Conservation (phyloP, 306 rosid genomes). For the Psophocarpus tetragonolobus region DNA sequence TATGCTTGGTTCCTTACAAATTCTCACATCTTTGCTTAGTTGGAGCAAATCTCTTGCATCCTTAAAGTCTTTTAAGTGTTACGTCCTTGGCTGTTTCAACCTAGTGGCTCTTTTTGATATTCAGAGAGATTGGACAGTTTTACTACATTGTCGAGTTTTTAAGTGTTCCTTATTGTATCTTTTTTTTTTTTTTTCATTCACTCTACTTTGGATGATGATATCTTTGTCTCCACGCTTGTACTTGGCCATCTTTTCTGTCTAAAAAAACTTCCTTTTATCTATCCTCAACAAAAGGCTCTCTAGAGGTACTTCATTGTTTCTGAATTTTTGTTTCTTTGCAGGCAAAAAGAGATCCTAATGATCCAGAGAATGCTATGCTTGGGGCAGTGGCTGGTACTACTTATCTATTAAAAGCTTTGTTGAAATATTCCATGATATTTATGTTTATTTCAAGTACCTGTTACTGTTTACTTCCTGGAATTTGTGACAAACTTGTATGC, state of each 20-base stretch:
- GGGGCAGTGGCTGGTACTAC: conserved; percentile 74
- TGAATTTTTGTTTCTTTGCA: conserved; percentile 33
- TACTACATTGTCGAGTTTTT: background rate
- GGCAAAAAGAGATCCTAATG: conserved; percentile 72
- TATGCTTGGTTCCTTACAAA: background rate
- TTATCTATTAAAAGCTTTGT: conserved; percentile 4
- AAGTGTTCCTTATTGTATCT: background rate
- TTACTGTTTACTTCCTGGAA: background rate
- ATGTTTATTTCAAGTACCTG: background rate
- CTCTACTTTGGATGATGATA: background rate
- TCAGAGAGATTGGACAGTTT: background rate
- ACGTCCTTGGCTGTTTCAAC: background rate
- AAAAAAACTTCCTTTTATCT: background rate
- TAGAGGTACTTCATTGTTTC: conserved; percentile 7
- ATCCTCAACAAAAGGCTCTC: background rate
- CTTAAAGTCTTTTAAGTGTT: background rate
- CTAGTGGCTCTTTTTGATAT: background rate
- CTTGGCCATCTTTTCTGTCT: background rate
- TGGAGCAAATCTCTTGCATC: background rate
- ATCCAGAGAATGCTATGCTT: conserved; percentile 74
- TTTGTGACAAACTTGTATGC: background rate
- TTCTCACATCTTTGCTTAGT: background rate
- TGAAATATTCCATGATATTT: conserved; percentile 16
- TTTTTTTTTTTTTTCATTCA: background rate
- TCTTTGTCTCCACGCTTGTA: background rate